These are phyloP conservation scores for Ceratocystis colombiana DNA, from an alignment of 2,329 filamentous ascomycete species.

Conservation along the genomic window DNA sequence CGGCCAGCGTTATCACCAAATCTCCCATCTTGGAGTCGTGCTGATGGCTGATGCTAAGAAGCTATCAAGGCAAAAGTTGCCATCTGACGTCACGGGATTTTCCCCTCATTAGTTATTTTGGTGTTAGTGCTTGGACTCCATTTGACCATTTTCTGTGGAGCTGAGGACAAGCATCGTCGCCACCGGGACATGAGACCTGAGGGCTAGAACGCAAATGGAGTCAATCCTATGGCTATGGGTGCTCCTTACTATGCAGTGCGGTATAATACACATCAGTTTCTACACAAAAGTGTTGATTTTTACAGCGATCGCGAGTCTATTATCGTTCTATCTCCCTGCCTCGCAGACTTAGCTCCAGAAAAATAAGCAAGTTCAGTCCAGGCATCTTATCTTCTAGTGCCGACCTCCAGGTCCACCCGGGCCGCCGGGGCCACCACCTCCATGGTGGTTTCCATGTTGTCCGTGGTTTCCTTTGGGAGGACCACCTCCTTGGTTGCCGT, in stretches of 20 bases:
- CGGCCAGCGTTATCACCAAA: conserved; percentile 6
- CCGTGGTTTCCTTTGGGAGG: conserved; percentile 5
- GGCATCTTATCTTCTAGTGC: not conserved
- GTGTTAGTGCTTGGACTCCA: conserved; percentile 1
- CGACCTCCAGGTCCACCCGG: conserved; percentile 12
- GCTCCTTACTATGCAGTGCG: not conserved
- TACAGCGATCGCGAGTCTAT: not conserved
- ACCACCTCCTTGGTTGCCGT: not conserved
- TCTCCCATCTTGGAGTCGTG: conserved; percentile 1
- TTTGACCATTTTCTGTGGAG: not conserved
- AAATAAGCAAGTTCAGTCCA: not conserved
- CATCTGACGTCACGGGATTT: conserved; percentile 5
- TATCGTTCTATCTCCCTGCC: no score
- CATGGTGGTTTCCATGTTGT: not conserved
- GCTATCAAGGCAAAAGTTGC: not conserved
- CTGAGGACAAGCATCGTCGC: not conserved
- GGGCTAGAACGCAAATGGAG: not conserved
- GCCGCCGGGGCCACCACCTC: conserved; percentile 13
- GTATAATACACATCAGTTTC: not conserved
- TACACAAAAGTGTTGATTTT: not conserved
- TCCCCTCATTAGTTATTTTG: not conserved
- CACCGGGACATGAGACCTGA: not conserved
- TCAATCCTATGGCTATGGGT: not conserved
- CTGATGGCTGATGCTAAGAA: conserved; percentile 10
- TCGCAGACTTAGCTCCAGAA: no score